Conservation (phyloP, 129 eudicot genomes). For the Centella asiatica region DNA sequence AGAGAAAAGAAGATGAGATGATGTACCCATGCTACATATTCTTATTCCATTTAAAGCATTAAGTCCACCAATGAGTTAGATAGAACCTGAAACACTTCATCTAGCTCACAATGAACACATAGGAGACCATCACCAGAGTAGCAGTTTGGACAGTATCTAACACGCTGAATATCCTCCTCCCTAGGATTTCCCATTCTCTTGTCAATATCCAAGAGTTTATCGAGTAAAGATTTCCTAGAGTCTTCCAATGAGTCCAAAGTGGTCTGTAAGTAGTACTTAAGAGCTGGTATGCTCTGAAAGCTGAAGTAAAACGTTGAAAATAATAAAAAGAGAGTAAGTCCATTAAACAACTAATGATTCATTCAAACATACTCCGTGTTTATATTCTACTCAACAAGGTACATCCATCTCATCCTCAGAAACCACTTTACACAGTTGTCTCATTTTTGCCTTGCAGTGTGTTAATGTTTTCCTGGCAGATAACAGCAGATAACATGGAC, state of each 20-base stretch:
- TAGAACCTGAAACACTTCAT: constrained; percentile 76
- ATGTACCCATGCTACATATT: constrained; percentile 1
- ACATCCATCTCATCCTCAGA: too few relatives aligned
- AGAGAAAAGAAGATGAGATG: neutral
- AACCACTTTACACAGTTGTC: too few relatives aligned
- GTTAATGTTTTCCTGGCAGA: too few relatives aligned
- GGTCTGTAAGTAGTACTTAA: constrained; percentile 65
- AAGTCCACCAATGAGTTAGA: constrained; percentile 2
- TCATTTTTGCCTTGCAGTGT: too few relatives aligned
- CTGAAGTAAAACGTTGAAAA: too few relatives aligned
- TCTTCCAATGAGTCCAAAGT: constrained; percentile 75
- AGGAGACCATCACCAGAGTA: constrained; percentile 56
- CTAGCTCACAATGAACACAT: constrained; percentile 88
- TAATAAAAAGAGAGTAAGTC: neutral
- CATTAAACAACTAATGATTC: too few relatives aligned
- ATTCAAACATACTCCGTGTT: too few relatives aligned
- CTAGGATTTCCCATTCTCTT: constrained; percentile 74
- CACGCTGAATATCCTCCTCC: constrained; percentile 70
- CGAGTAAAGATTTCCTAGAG: constrained; percentile 58
- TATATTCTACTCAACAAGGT: too few relatives aligned
- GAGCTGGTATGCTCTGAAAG: constrained; percentile 65
- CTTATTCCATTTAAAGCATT: neutral
- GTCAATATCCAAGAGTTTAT: constrained; percentile 65
- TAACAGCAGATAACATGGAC: too few relatives aligned
- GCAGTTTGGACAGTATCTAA: constrained; percentile 83